Evolutionary conservation across 2,329 filamentous ascomycete species (phyloP).

Genomic region (Furcasterigmium sp.): DNA sequence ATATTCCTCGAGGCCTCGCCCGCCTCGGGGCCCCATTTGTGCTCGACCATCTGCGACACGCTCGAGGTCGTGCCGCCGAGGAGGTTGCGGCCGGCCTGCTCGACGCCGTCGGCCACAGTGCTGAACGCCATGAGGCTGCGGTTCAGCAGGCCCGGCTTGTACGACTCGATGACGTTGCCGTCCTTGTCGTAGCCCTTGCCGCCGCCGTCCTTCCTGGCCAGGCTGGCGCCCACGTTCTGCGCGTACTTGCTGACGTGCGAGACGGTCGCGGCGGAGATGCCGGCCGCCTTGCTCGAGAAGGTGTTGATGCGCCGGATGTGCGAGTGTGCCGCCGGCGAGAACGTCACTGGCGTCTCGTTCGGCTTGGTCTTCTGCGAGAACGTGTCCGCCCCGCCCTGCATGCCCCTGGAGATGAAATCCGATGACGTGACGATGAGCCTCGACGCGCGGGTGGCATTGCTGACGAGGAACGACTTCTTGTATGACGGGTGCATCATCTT

Average conservation of each 20-base stretch:
- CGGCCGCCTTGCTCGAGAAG: conserved; percentile 75
- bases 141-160: conserved; percentile 90
- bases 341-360: conserved; percentile 74
- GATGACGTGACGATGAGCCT: conserved; percentile 88
- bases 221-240: conserved; percentile 79
- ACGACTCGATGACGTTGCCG: conserved; percentile 57
- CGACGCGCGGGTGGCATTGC: conserved; percentile 81
- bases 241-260: conserved; percentile 78
- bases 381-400: conserved; percentile 71
- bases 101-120: conserved; percentile 89
- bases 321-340: conserved; percentile 77
- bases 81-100: conserved; percentile 76
- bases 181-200: conserved; percentile 63
- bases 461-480: conserved; percentile 78
- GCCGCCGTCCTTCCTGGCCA: conserved; percentile 51
- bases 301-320: conserved; percentile 84
- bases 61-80: conserved; percentile 69
- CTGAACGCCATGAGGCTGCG: conserved; percentile 96
- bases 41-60: conserved; percentile 81
- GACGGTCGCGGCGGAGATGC: conserved; percentile 78
- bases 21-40: conserved; percentile 83
- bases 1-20: conserved; percentile 70
- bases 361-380: conserved; percentile 81
- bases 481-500: conserved; percentile 87
- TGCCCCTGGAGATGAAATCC: conserved; percentile 68